These are phyloP conservation scores for Coemansia sp. DNA, from an alignment of 192 early-diverging fungal species.

Conservation along the genomic window DNA sequence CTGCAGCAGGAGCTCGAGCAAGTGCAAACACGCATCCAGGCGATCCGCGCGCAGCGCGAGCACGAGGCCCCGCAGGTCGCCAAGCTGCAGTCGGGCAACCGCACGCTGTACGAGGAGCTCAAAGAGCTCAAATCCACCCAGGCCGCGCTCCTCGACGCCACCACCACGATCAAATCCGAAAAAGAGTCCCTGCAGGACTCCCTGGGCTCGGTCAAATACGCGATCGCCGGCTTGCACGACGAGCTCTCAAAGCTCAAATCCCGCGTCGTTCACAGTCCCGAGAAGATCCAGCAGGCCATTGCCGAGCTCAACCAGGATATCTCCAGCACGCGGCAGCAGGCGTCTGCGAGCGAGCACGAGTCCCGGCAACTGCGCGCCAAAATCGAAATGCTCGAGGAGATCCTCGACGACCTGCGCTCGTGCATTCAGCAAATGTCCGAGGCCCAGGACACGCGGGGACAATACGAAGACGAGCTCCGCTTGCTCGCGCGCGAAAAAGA, in stretches of 20 bases:
- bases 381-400: slow-evolving; percentile 55
- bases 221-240: slow-evolving; percentile 53
- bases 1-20: slow-evolving; percentile 56
- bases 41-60: slow-evolving; percentile 50
- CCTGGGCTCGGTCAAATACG: slow-evolving; percentile 45
- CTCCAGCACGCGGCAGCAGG: slow-evolving; percentile 40
- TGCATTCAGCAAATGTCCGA: slow-evolving; percentile 63
- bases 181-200: slow-evolving; percentile 56
- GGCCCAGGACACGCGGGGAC: slow-evolving; percentile 55
- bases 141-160: slow-evolving; percentile 32
- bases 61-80: slow-evolving; percentile 54
- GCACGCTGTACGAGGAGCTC: slow-evolving; percentile 54
- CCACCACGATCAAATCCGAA: slow-evolving; percentile 49
- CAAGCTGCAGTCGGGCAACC: slow-evolving; percentile 52
- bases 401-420: slow-evolving; percentile 54
- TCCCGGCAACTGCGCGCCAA: slow-evolving; percentile 54
- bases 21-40: slow-evolving; percentile 54
- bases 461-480: slow-evolving; percentile 51
- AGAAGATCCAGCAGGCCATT: slow-evolving; percentile 65
- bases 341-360: slow-evolving; percentile 51
- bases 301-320: slow-evolving; percentile 56
- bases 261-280: slow-evolving; percentile 71
- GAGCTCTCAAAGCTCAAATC: slow-evolving; percentile 52
- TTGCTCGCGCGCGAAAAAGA: slow-evolving; percentile 22
- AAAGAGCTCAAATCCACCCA: slow-evolving; percentile 50